Evolutionary conservation across 2,329 filamentous ascomycete species (phyloP).

Genomic region (Ophiostoma pallidulum): DNA sequence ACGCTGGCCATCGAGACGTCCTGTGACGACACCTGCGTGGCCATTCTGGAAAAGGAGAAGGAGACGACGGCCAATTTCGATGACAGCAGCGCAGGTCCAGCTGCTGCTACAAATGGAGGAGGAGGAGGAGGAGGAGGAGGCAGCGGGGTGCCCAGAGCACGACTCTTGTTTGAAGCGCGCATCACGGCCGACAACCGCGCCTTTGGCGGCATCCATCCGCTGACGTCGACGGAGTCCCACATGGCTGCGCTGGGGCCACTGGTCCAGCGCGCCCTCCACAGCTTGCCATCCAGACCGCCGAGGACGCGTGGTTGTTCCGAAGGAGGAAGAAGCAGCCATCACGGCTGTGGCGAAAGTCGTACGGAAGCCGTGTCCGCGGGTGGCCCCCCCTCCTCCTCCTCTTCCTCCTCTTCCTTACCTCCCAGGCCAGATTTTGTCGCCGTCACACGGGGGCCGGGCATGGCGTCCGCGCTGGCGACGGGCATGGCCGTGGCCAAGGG

Average conservation of each 20-base stretch:
- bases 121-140: background rate
- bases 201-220: conserved; percentile 72
- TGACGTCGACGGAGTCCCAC: conserved; percentile 67
- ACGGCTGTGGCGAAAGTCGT: no score
- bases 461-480: conserved; percentile 66
- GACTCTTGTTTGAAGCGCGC: conserved; percentile 69
- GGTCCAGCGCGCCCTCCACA: conserved; percentile 53
- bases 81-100: conserved; percentile 14
- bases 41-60: conserved; percentile 56
- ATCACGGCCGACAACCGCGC: conserved; percentile 69
- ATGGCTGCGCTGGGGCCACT: conserved; percentile 59
- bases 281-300: no score
- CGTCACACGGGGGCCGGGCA: conserved; percentile 84
- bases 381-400: no score
- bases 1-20: conserved; percentile 73
- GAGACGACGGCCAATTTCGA: no score
- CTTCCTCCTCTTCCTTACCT: no score
- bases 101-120: background rate
- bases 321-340: no score
- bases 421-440: conserved; percentile 59
- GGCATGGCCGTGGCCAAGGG: conserved; percentile 83
- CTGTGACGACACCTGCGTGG: conserved; percentile 89
- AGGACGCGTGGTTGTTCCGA: no score
- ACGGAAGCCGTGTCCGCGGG: no score
- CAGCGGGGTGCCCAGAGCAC: no score